phyloP scores from a whole-genome alignment of 2,329 filamentous ascomycete genomes.

The Pseudogymnoascus sp. region DNA sequence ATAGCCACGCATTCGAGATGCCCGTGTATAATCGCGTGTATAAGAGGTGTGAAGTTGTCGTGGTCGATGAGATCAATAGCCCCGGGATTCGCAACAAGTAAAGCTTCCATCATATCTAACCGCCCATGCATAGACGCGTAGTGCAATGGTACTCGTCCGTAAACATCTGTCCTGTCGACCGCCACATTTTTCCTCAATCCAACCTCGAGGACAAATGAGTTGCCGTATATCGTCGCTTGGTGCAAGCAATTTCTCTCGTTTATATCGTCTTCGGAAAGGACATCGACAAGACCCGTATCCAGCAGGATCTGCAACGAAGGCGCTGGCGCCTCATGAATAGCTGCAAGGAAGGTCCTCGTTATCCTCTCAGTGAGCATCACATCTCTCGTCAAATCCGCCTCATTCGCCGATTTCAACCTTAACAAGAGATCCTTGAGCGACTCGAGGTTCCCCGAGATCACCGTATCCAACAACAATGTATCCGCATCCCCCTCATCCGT shows the following conservation, averaged over 20 bases:
- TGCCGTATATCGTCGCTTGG: constrained; percentile 92
- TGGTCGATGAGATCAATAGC: constrained; percentile 88
- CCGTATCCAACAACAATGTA: constrained; percentile 77
- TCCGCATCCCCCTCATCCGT: constrained; percentile 88
- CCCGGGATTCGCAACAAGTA: constrained; percentile 59
- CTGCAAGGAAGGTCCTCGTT: constrained; percentile 82
- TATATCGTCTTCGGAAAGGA: constrained; percentile 94
- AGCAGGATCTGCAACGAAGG: constrained; percentile 69
- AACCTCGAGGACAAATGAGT: constrained; percentile 65
- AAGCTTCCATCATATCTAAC: constrained; percentile 69
- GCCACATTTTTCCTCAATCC: constrained; percentile 71
- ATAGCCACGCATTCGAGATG: constrained; percentile 72
- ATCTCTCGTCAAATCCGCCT: constrained; percentile 51
- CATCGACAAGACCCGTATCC: constrained; percentile 73
- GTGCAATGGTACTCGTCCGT: constrained; percentile 85
- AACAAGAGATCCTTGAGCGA: constrained; percentile 73
- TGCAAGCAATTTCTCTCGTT: constrained; percentile 96
- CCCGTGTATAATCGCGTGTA: constrained; percentile 88
- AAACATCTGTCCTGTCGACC: constrained; percentile 77
- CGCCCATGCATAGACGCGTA: constrained; percentile 95
- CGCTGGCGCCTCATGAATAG: constrained; percentile 76
- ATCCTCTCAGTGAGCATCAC: constrained; percentile 61
- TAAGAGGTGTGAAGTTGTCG: constrained; percentile 93
- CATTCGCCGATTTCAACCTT: constrained; percentile 52
- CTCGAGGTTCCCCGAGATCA: constrained; percentile 71